Evolutionary conservation across 768 basidiomycete genomes (phyloP), one percentile per base, ranked within the genome.

Genomic region (Leucocoprinus leucothites): DNA sequence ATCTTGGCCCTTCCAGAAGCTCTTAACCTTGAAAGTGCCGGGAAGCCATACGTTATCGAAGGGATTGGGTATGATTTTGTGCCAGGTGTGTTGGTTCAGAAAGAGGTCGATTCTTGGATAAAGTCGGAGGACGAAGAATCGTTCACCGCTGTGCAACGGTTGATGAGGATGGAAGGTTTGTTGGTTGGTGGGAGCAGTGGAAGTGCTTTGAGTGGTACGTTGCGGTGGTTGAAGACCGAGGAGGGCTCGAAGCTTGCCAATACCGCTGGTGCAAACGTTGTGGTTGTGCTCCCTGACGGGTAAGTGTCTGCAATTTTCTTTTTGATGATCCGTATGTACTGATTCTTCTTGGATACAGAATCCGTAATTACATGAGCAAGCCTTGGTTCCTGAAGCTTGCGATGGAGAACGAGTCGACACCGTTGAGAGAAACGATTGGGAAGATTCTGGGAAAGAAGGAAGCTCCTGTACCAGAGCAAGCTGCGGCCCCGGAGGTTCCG

Each of bases 51-150:
- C 63, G 67, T 85, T 48, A 85, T 98, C 19, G 97, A 99, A 67
- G 97, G 97, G n/a, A 98, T 98, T 51, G 97, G 97, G 24, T 94
- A 94, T 62, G 93, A 96, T 68, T 96, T 96, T 65, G 66, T 96
- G 43, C 95, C 96, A 0, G 82, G 90, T 41, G 95, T 95, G 1
- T 79, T 98, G 38, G 74, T 78, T 16, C 68, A 71, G 4, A 62
- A 59, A 0, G 77, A 82, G 25, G 75, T 98, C 48, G 81, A 94
- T 64, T 56, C 65, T n/a, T 94, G 91, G 97, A 68, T 93, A 58
- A 98, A 98, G 79, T 86, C 87, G 0, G 74, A 71, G 1, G 97
- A 98, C 61, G 77, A 86, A 2, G 89, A 91, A 42, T 79, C 94
- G 0, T 97, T 94, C 63, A 77, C 75, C 8, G 85, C 86, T 14